These are phyloP conservation scores for Tricholoma furcatifolium DNA, from an alignment of 768 basidiomycete species.

Conservation along the genomic window DNA sequence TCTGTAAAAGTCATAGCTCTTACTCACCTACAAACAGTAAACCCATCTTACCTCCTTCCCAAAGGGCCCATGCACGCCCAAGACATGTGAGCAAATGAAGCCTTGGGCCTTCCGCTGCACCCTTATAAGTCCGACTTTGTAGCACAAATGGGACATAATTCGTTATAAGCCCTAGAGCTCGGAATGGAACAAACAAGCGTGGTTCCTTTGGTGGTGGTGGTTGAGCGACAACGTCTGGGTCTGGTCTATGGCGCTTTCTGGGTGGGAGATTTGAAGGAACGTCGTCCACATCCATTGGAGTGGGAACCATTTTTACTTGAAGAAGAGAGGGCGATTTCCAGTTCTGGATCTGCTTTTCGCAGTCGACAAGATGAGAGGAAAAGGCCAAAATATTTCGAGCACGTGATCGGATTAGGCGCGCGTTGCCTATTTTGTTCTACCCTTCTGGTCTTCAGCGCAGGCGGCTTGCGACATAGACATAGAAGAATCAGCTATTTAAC, in stretches of 20 bases:
- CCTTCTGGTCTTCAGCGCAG: too few relatives aligned
- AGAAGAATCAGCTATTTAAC: too few relatives aligned
- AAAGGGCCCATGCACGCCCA: conserved; percentile 89
- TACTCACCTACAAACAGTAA: conserved; percentile 90
- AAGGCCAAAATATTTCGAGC: too few relatives aligned
- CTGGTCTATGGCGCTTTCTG: conserved; percentile 49
- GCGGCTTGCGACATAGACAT: too few relatives aligned
- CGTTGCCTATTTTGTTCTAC: too few relatives aligned
- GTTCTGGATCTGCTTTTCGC: too few relatives aligned
- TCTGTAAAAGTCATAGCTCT: conserved; percentile 7
- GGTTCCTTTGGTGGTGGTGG: conserved; percentile 30
- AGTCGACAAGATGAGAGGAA: too few relatives aligned
- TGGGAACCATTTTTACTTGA: conserved; percentile 6
- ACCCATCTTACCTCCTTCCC: conserved; percentile 94
- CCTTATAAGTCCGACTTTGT: conserved; percentile 83
- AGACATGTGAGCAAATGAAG: conserved; percentile 85
- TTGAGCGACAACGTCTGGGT: conserved; percentile 17
- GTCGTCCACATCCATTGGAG: conserved; percentile 19
- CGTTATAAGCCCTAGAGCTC: conserved; percentile 92
- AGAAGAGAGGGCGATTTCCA: background rate
- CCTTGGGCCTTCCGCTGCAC: conserved; percentile 78
- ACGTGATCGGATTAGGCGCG: too few relatives aligned
- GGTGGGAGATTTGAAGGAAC: conserved; percentile 37
- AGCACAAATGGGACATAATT: conserved; percentile 88
- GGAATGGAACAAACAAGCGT: conserved; percentile 86